Base-by-base conservation (phyloP, 228 moss, liverwort and hornwort species). In the Sphagnum fallax region DNA sequence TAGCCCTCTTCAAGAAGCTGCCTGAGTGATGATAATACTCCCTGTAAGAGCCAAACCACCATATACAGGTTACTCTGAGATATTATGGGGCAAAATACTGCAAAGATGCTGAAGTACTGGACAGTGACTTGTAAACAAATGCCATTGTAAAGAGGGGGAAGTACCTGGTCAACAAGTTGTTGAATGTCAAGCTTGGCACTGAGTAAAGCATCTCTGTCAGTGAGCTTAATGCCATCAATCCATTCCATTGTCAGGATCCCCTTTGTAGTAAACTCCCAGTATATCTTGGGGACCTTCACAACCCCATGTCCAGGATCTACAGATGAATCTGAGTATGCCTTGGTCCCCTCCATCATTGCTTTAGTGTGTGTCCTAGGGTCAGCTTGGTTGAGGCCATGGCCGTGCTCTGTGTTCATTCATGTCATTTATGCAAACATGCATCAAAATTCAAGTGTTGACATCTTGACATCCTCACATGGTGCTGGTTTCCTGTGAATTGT, bases 1-100 rank as follows among this genome's bases (percentile, higher is more conserved):
- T 89, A 93, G 18, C 93, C 93, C 67, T 93, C 93, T 78, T 93
- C 93, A 73, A 93, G 75, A n/a, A 93, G 66, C 74, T 93, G 93
- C 76, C 90, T 78, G 55, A 93, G 85, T 6, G 93, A 93, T 62
- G 89, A 90, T 63, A 93, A 82, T 4, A 93, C 93, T 73, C 93
- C 93, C 85, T 90, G 85, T 49, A 47, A 59, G 65, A 65, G 10
- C 55, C 63, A 63, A 6, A 10, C 5, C 63, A 63, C 63, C 47
- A 16, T 4, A 10, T 47, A 6, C 63, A 16, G 63, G 7, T 60
- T 60, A 32, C 32, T 32, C 32, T 32, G 32, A 32, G 32, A 32
- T 32, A 32, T 32, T 32, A 2, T 32, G 32, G 32, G 32, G 2
- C 32, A 32, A 32, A 32, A 32, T 32, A 32, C 32, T 32, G 32